Conservation (phyloP, 345 rosid genomes). For the Punica granatum region DNA sequence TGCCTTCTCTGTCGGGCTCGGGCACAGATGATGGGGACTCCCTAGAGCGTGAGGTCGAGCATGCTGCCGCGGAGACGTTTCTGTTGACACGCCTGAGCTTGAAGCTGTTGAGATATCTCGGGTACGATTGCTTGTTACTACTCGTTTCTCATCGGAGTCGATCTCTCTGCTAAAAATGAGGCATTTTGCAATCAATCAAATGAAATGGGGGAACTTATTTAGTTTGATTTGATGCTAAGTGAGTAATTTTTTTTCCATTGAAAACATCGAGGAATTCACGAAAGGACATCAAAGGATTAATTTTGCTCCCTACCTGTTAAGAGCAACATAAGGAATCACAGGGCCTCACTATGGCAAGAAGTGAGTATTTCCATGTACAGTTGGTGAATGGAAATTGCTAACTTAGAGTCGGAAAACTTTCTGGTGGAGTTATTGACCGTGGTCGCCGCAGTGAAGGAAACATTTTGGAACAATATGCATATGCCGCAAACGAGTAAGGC, state of each 20-base stretch:
- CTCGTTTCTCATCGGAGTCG: neutral
- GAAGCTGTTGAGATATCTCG: slow-evolving; percentile 64
- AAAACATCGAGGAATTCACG: neutral
- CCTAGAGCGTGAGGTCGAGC: slow-evolving; percentile 41
- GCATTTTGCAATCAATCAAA: neutral
- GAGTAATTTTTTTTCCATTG: neutral
- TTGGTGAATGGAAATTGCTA: neutral
- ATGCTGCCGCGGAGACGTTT: slow-evolving; percentile 58
- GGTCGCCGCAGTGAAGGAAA: neutral
- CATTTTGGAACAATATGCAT: neutral
- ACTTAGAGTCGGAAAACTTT: neutral
- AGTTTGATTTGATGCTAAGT: neutral
- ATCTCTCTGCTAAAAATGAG: neutral
- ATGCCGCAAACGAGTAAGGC: neutral
- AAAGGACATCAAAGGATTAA: neutral
- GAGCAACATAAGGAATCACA: too few relatives aligned
- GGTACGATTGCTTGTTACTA: slow-evolving; percentile 27
- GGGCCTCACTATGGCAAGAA: too few relatives aligned
- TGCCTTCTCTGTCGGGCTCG: slow-evolving; percentile 31
- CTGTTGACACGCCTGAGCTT: slow-evolving; percentile 53
- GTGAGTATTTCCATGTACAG: neutral
- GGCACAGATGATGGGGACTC: slow-evolving; percentile 26
- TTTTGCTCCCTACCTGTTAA: too few relatives aligned
- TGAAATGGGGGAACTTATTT: neutral
- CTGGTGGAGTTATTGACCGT: neutral